Evolutionary conservation across 1,139 yeast species (phyloP).

Genomic region (Hyphopichia pseudoburtonii): DNA sequence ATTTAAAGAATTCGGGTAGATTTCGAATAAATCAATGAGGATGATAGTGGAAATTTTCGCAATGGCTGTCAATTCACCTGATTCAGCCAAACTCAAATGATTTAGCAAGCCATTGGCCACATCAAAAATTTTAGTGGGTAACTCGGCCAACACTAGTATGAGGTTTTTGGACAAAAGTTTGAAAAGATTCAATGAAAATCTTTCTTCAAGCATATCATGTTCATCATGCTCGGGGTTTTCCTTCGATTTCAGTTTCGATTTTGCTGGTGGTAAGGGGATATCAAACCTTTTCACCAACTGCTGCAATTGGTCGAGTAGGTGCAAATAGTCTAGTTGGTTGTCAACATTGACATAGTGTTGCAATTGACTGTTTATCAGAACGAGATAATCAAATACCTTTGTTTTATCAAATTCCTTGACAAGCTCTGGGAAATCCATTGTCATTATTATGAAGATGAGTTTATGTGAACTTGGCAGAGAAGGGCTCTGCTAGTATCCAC

Average conservation of each 20-base stretch:
- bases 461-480: too few relatives aligned
- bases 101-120: slow-evolving; percentile 38
- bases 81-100: slow-evolving; percentile 20
- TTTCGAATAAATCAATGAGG: slow-evolving; percentile 40
- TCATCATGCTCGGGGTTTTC: slow-evolving; percentile 1
- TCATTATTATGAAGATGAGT: too few relatives aligned
- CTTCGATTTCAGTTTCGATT: slow-evolving; percentile 9
- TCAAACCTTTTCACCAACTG: slow-evolving; percentile 20
- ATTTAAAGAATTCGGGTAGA: slow-evolving; percentile 37
- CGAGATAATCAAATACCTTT: slow-evolving; percentile 24
- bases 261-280: slow-evolving; percentile 10
- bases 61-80: slow-evolving; percentile 17
- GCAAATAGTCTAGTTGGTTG: slow-evolving; percentile 14
- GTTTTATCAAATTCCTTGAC: slow-evolving; percentile 19
- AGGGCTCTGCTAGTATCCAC: too few relatives aligned
- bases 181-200: slow-evolving; percentile 24
- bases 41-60: slow-evolving; percentile 30
- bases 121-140: slow-evolving; percentile 41
- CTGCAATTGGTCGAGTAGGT: slow-evolving; percentile 16
- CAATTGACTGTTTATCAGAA: slow-evolving; percentile 22
- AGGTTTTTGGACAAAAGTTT: slow-evolving; percentile 33
- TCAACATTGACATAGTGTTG: slow-evolving; percentile 9
- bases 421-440: slow-evolving; percentile 14
- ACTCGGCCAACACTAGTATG: slow-evolving; percentile 26
- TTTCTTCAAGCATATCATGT: slow-evolving; percentile 4